Base-by-base conservation (phyloP, 2,329 filamentous ascomycete genomes). In the Fusarium sp. region DNA sequence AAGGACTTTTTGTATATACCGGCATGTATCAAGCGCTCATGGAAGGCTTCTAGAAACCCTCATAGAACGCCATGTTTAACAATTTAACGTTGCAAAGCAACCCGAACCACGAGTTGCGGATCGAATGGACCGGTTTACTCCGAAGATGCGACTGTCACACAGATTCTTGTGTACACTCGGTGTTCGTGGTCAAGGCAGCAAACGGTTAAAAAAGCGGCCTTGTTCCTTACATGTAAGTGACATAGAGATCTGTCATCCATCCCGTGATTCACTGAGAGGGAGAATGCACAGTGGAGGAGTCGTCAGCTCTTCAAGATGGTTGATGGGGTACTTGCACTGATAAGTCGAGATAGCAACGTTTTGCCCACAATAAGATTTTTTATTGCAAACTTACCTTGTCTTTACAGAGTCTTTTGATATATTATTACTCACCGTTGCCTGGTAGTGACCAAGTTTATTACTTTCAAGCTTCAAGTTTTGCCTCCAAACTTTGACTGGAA, bases 201-300 rank as follows among this genome's bases (percentile, higher is more conserved):
- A 51, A 47, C 56, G 41, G 26, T 62, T 50, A 36, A 38, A 30
- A 37, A 51, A 44, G 40, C 16, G 45, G 26, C 15, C 20, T 26
- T 47, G 10, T 4, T 30, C 30, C 31, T 51, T 47, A 26, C n/a
- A 37, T 34, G 23, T 18, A 26, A 9, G 20, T 38, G 9, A n/a
- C 40, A 70, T 66, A 47, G 52, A 67, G 66, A 67, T 70, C 47
- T 62, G 46, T 46, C 46, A 28, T 16, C 52, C 37, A 15, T 42
- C 51, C 28, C 41, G 56, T 69, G 66, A 69, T 69, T 69, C 44
- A 70, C 40, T 51, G 31, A 28, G 20, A 12, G 36, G 53, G 15
- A 36, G 44, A 50, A 26, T 44, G 28, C 44, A 47, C 51, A 16
- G 10, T 33, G 36, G 38, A 18, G 47, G 51, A 51, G 56, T 62